A percentile compares a stretch with the other conserved stretches of the same genome.
Conservation (phyloP, 164 flowering plant genomes). For the Taxillus chinensis region DNA sequence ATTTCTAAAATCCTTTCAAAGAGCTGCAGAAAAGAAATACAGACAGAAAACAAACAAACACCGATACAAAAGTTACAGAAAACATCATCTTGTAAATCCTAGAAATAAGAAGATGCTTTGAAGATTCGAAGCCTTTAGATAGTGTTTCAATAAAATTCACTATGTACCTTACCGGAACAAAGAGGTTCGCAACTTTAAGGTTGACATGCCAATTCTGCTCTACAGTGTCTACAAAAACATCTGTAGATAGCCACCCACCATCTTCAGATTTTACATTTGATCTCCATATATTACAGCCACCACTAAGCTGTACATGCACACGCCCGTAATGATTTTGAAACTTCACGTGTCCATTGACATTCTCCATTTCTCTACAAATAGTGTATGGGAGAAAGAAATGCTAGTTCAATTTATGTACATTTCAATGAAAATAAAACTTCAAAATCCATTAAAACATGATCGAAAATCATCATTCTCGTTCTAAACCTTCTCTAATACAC, state of each 20-base stretch:
- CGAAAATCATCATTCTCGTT: too few relatives aligned
- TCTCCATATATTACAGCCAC: constrained; percentile 85
- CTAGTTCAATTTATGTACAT: too few relatives aligned
- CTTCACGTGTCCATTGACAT: constrained; percentile 70
- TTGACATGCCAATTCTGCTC: constrained; percentile 97
- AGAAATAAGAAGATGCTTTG: neutral
- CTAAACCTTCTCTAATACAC: too few relatives aligned
- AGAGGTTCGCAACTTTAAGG: constrained; percentile 68
- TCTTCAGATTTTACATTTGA: constrained; percentile 46
- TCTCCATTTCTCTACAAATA: constrained; percentile 73
- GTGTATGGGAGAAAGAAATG: constrained; percentile 10
- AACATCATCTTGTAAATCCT: too few relatives aligned
- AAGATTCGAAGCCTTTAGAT: neutral
- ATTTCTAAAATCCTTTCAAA: constrained; percentile 89
- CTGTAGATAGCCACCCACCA: constrained; percentile 88
- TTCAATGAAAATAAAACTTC: too few relatives aligned
- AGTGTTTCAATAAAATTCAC: neutral
- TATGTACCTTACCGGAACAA: constrained; percentile 76
- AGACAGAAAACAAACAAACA: constrained; percentile 7
- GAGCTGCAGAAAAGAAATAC: constrained; percentile 41
- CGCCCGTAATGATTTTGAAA: constrained; percentile 88
- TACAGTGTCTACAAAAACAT: constrained; percentile 73
- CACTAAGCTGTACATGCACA: constrained; percentile 72
- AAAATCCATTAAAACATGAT: too few relatives aligned
- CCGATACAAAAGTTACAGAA: too few relatives aligned